phyloP scores from a whole-genome alignment of 768 basidiomycete species.

The Xerocomellus intermedius region DNA sequence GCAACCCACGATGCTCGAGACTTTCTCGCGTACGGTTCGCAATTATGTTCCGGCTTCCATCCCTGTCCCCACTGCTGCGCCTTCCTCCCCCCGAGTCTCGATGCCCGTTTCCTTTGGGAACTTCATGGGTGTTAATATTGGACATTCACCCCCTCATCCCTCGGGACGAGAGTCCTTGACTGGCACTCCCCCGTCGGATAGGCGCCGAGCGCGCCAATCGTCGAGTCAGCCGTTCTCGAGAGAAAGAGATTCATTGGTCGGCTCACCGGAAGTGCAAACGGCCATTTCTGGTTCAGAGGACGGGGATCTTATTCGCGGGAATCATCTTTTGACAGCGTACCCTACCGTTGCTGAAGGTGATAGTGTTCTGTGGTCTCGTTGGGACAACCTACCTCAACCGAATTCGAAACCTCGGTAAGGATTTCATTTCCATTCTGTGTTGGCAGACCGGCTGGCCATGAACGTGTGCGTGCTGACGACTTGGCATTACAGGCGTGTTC shows the following conservation, averaged over 20 bases:
- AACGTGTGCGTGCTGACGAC: constrained; percentile 5
- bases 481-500: constrained; percentile 37
- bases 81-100: constrained; percentile 50
- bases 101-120: constrained; percentile 48
- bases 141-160: constrained; percentile 9
- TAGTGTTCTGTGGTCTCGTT: constrained; percentile 33
- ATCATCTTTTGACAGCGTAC: constrained; percentile 23
- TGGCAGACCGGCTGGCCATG: background rate
- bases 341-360: constrained; percentile 33
- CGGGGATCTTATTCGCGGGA: constrained; percentile 14
- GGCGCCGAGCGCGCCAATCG: constrained; percentile 6
- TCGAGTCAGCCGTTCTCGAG: constrained; percentile 9
- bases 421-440: background rate
- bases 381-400: constrained; percentile 28
- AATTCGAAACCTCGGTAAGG: constrained; percentile 21
- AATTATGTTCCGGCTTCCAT: constrained; percentile 55
- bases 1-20: constrained; percentile 50
- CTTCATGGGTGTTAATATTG: constrained; percentile 34
- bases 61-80: constrained; percentile 45
- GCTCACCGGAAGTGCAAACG: constrained; percentile 16
- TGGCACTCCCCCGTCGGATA: constrained; percentile 10
- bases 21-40: constrained; percentile 51
- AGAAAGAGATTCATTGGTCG: constrained; percentile 1
- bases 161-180: constrained; percentile 10
- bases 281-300: constrained; percentile 23